Evolutionary conservation across 768 basidiomycete genomes (phyloP).

Genomic region (Lactarius trivialis): DNA sequence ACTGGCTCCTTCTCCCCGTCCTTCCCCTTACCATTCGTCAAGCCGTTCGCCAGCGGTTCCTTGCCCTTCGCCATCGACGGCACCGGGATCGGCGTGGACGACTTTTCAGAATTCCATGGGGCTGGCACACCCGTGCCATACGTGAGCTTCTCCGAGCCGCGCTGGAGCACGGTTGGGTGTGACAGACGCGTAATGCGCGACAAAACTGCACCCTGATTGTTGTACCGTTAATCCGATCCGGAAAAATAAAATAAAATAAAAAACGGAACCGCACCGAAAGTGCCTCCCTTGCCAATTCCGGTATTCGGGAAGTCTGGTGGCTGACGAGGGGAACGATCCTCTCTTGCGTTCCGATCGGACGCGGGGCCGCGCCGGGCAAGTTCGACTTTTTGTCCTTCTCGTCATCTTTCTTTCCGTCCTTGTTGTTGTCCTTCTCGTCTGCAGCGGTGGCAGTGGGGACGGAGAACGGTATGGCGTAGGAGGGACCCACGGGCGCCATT

Average conservation of each 20-base stretch:
- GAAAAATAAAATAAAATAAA: neutral
- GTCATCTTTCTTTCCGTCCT: slow-evolving; percentile 48
- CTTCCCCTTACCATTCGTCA: slow-evolving; percentile 28
- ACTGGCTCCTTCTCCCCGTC: slow-evolving; percentile 26
- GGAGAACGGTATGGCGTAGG: slow-evolving; percentile 50
- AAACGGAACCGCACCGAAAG: slow-evolving; percentile 58
- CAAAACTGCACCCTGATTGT: slow-evolving; percentile 46
- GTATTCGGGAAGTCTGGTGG: slow-evolving; percentile 58
- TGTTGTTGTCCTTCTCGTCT: slow-evolving; percentile 44
- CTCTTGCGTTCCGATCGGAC: slow-evolving; percentile 39
- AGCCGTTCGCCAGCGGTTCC: slow-evolving; percentile 23
- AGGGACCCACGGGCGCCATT: slow-evolving; percentile 55
- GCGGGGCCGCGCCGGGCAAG: slow-evolving; percentile 33
- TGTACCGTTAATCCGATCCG: neutral
- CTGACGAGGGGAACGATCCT: slow-evolving; percentile 59
- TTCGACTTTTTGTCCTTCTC: slow-evolving; percentile 49
- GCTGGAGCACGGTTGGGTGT: slow-evolving; percentile 59
- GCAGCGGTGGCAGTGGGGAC: slow-evolving; percentile 27
- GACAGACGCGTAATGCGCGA: slow-evolving; percentile 54
- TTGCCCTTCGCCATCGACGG: slow-evolving; percentile 26
- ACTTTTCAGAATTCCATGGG: slow-evolving; percentile 39
- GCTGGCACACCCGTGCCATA: slow-evolving; percentile 39
- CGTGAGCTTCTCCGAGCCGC: slow-evolving; percentile 37
- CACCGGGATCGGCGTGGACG: slow-evolving; percentile 20
- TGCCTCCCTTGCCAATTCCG: slow-evolving; percentile 57